These are phyloP conservation scores for Trichothecium sympodiale DNA, from an alignment of 2,329 filamentous ascomycete species.

Conservation along the genomic window DNA sequence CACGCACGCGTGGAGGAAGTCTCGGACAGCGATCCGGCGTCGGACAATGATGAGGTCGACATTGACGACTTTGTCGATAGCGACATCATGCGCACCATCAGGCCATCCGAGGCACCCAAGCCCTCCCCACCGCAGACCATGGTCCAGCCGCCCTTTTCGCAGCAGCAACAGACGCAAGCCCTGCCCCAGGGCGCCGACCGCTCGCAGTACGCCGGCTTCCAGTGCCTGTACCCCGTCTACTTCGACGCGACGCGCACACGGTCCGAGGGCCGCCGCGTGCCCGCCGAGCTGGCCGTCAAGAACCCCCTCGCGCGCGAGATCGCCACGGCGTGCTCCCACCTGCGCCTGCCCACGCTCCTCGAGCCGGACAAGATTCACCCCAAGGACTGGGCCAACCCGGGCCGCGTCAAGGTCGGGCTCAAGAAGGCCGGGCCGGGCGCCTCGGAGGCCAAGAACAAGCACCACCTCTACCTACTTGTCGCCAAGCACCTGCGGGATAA, in stretches of 20 bases:
- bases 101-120: constrained; percentile 17
- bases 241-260: constrained; percentile 71
- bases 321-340: constrained; percentile 66
- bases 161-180: constrained; percentile 17
- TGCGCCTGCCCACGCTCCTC: constrained; percentile 65
- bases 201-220: constrained; percentile 59
- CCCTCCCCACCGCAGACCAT: constrained; percentile 14
- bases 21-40: constrained; percentile 65
- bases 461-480: constrained; percentile 77
- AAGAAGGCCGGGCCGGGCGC: constrained; percentile 27
- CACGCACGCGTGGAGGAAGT: constrained; percentile 89
- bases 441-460: constrained; percentile 57
- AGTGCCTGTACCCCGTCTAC: constrained; percentile 91
- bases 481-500: constrained; percentile 65
- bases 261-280: constrained; percentile 71
- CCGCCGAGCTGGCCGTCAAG: constrained; percentile 57
- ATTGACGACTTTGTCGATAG: constrained; percentile 53
- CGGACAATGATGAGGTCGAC: constrained; percentile 81
- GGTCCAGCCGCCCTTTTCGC: constrained; percentile 13
- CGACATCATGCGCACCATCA: constrained; percentile 37
- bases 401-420: constrained; percentile 73
- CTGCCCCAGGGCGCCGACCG: constrained; percentile 32
- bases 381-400: constrained; percentile 96
- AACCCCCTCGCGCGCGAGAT: constrained; percentile 88
- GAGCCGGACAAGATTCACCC: constrained; percentile 90